Conservation (phyloP, 1,284 basidiomycete genomes). For the Cutaneotrichosporon dermatis region DNA sequence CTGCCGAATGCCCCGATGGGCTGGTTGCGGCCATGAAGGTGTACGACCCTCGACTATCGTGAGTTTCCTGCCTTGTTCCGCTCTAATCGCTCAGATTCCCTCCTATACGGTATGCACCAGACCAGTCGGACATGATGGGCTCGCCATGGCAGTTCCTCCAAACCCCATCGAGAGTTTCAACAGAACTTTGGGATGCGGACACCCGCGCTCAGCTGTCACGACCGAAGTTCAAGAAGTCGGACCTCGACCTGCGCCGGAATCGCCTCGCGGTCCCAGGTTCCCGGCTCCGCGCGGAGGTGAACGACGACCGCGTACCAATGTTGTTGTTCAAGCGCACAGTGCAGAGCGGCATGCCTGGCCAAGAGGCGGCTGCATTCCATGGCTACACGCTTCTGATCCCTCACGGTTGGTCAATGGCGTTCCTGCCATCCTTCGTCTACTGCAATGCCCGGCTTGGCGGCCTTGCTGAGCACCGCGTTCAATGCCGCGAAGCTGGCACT, state of each 20-base stretch:
- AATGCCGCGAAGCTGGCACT: constrained; percentile 70
- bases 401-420: constrained; percentile 79
- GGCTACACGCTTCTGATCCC: constrained; percentile 83
- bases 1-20: constrained; percentile 63
- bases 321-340: constrained; percentile 74
- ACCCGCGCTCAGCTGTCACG: constrained; percentile 56
- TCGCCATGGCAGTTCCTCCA: neutral
- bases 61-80: constrained; percentile 7
- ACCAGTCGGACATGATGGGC: neutral
- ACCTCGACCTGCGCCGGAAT: constrained; percentile 71
- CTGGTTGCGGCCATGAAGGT: constrained; percentile 72
- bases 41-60: constrained; percentile 60
- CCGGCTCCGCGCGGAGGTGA: constrained; percentile 58
- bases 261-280: constrained; percentile 74
- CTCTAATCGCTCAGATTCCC: constrained; percentile 24
- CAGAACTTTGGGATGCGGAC: constrained; percentile 62
- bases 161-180: neutral
- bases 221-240: constrained; percentile 72
- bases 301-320: constrained; percentile 76
- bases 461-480: constrained; percentile 67
- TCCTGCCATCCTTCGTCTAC: constrained; percentile 71
- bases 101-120: constrained; percentile 15
- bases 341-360: constrained; percentile 23
- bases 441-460: constrained; percentile 77
- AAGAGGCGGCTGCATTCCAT: constrained; percentile 52